Conservation (phyloP, 225 moss, liverwort and hornwort genomes). For the Thuidium tamariscinum region DNA sequence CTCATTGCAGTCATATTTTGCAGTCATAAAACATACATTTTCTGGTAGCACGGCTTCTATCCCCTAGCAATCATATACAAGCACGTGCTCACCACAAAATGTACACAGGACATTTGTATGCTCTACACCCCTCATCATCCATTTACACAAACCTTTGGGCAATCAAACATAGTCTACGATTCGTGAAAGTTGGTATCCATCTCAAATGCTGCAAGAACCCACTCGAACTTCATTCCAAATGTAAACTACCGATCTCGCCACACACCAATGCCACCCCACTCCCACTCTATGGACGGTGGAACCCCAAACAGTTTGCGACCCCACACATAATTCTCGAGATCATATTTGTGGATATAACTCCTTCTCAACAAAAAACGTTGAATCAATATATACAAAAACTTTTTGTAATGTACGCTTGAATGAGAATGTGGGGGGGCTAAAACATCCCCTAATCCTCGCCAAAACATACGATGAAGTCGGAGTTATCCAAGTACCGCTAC, state of each 20-base stretch:
- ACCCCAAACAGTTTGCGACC: background rate
- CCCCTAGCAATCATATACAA: no score
- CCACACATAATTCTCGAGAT: background rate
- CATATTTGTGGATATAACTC: background rate
- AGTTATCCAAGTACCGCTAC: background rate
- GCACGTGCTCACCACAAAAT: conserved; percentile 2
- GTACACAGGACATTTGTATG: background rate
- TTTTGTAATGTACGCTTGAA: background rate
- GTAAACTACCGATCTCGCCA: background rate
- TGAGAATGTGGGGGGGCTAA: no score
- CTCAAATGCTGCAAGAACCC: background rate
- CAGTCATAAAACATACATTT: no score
- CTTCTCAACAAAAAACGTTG: rapidly evolving
- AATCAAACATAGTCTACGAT: background rate
- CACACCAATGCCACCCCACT: background rate
- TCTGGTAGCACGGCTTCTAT: no score
- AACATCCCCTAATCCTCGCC: background rate
- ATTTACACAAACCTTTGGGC: background rate
- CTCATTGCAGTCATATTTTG: no score
- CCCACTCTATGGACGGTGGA: background rate
- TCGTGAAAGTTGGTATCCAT: background rate
- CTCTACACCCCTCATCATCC: background rate
- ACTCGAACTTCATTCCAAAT: background rate
- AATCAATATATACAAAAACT: background rate
- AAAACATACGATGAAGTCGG: no score